A percentile compares a stretch with the other conserved stretches of the same genome.
Evolutionary conservation across 2,329 filamentous ascomycete species (phyloP).

Genomic region (Neopestalotiopsis sp.): DNA sequence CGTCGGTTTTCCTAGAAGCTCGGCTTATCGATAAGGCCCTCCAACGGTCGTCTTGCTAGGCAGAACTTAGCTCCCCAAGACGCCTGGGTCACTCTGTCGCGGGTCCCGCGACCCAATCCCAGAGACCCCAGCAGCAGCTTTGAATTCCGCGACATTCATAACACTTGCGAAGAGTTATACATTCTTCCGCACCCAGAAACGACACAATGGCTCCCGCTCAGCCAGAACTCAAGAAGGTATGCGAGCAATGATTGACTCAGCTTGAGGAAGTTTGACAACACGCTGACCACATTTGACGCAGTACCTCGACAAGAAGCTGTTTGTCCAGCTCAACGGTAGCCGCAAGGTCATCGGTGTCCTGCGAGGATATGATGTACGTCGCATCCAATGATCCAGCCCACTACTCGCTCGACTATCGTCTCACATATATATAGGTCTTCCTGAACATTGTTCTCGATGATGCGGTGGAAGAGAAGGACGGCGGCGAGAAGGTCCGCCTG

Average conservation of each 20-base stretch:
- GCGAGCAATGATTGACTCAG: slow-evolving; percentile 23
- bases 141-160: neutral
- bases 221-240: slow-evolving; percentile 97
- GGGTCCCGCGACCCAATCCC: neutral
- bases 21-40: slow-evolving; percentile 19
- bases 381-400: neutral
- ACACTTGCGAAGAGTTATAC: neutral
- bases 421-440: slow-evolving; percentile 73
- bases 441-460: slow-evolving; percentile 98
- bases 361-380: slow-evolving; percentile 87
- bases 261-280: neutral
- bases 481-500: slow-evolving; percentile 86
- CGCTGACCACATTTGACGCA: slow-evolving; percentile 44
- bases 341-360: slow-evolving; percentile 95
- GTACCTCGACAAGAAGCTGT: slow-evolving; percentile 99
- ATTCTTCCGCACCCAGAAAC: neutral
- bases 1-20: slow-evolving; percentile 10
- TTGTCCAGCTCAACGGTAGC: slow-evolving; percentile 96
- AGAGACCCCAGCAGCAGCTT: neutral
- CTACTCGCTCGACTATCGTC: neutral
- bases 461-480: slow-evolving; percentile 91
- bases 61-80: slow-evolving; percentile 10
- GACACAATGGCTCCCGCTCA: slow-evolving; percentile 94
- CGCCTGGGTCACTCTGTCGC: neutral
- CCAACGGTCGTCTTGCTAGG: neutral